Base-by-base conservation (phyloP, 305 asterid species). In the Stenogyne calaminthoides region DNA sequence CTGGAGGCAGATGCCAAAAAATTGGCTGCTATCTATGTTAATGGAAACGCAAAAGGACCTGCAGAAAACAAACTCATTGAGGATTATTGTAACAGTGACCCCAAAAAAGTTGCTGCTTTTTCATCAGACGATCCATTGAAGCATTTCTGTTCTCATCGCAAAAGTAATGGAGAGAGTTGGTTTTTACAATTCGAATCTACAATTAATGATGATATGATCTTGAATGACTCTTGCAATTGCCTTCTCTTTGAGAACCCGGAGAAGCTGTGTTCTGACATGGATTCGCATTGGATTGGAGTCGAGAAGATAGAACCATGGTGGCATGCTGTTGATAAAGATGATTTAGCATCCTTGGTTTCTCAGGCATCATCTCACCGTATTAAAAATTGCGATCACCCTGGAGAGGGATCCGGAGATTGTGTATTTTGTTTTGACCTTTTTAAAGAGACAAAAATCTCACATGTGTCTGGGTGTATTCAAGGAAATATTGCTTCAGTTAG, bases 271-370 rank as follows among this genome's bases (percentile, higher is more conserved):
- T 76, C 92, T 58, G 75, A 82, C 61, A n/a, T 79, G 69, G 91
- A 86, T 60, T 80, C 88, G 11, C 70, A 84, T 25, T 85, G 87
- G 85, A 70, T 80, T 34, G 92, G 83, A 57, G 74, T 84, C 44
- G 63, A 83, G 84, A 85, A 84, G 69, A 71, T 81, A n/a, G 88
- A 83, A 64, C 95, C 95, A 1, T 88, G 95, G 95, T 88, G 95
- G 95, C 80, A 84, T 59, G 66, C 87, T 10, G 82, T 82, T 77
- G 87, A 83, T 71, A 86, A 75, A 34, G 74, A 75, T 67, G 88
- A 83, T 20, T 62, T 78, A 14, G 75, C 81, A 62, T 74, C 81
- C 69, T 74, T 80, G 67, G 78, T 76, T 77, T 82, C 85, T 82
- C 83, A 57, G 69, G 58, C 63, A 2, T 71, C 89, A 67, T 75